A percentile compares a stretch with the other conserved stretches of the same genome.
These are phyloP conservation scores for Sherardia arvensis DNA, from an alignment of 257 asterid genomes.

Conservation along the genomic window DNA sequence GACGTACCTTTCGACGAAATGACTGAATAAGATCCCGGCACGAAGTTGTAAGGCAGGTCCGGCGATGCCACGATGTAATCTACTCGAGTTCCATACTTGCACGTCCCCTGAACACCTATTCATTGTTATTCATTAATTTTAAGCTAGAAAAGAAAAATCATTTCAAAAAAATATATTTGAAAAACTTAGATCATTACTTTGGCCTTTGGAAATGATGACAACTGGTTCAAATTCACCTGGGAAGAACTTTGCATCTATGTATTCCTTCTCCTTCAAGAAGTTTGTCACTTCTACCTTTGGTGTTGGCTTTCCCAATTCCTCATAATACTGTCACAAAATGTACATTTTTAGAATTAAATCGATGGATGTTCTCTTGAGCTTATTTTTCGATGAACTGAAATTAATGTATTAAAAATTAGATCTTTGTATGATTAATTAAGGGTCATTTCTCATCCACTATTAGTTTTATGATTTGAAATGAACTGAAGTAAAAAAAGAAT, in stretches of 20 bases:
- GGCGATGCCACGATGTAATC: slow-evolving; percentile 64
- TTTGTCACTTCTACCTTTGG: slow-evolving; percentile 67
- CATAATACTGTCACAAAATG: slow-evolving; percentile 43
- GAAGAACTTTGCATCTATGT: slow-evolving; percentile 62
- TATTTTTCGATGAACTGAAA: too few species aligned
- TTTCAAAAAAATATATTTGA: too few species aligned
- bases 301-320: slow-evolving; percentile 77
- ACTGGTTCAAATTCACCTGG: slow-evolving; percentile 81
- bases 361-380: too few species aligned
- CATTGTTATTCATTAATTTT: neutral
- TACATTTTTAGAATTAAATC: neutral
- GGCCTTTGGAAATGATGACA: slow-evolving; percentile 93
- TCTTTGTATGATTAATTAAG: too few species aligned
- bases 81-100: slow-evolving; percentile 90
- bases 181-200: slow-evolving; percentile 44
- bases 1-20: slow-evolving; percentile 88
- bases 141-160: neutral
- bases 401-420: too few species aligned
- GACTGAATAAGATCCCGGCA: slow-evolving; percentile 84
- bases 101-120: slow-evolving; percentile 84
- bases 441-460: too few species aligned
- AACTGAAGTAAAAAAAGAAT: too few species aligned
- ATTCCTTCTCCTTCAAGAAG: slow-evolving; percentile 57
- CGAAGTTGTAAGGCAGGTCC: slow-evolving; percentile 43
- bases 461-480: too few species aligned